Evolutionary conservation across 805 yeast genomes (phyloP).

Genomic region (Candida arabinofermentans): DNA sequence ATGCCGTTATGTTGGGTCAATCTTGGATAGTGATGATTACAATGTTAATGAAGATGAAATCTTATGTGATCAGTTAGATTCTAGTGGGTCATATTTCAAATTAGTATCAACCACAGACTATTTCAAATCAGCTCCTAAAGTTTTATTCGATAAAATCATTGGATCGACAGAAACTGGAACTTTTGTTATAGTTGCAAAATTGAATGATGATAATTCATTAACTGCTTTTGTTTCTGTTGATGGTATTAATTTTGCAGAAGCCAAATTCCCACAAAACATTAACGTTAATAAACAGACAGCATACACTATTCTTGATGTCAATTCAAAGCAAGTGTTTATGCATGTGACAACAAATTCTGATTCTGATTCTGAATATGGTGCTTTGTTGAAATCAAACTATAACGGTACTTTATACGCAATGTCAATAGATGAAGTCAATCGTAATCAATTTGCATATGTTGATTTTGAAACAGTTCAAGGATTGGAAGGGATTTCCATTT

Average conservation of each 20-base stretch:
- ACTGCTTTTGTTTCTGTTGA: slow-evolving; percentile 74
- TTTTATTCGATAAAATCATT: slow-evolving; percentile 52
- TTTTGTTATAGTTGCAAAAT: slow-evolving; percentile 68
- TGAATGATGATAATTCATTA: slow-evolving; percentile 47
- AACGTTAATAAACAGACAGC: slow-evolving; percentile 59
- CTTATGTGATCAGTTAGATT: slow-evolving; percentile 52
- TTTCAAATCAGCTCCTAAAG: slow-evolving; percentile 38
- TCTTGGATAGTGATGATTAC: slow-evolving; percentile 34
- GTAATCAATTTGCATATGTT: slow-evolving; percentile 70
- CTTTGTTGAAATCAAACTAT: slow-evolving; percentile 81
- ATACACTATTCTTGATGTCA: slow-evolving; percentile 75
- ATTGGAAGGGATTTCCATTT: slow-evolving; percentile 77
- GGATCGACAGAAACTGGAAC: slow-evolving; percentile 74
- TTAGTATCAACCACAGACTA: slow-evolving; percentile 49
- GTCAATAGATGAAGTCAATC: slow-evolving; percentile 65
- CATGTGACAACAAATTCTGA: slow-evolving; percentile 69
- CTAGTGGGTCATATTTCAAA: slow-evolving; percentile 20
- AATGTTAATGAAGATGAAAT: slow-evolving; percentile 46
- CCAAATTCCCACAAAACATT: slow-evolving; percentile 68
- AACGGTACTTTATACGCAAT: slow-evolving; percentile 85
- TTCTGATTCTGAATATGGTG: slow-evolving; percentile 60
- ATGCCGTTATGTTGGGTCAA: slow-evolving; percentile 67
- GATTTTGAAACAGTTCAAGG: slow-evolving; percentile 85
- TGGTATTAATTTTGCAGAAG: slow-evolving; percentile 73
- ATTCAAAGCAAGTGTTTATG: slow-evolving; percentile 67